Base-by-base conservation (phyloP, 2,329 filamentous ascomycete species). In the Colletotrichum liriopes region DNA sequence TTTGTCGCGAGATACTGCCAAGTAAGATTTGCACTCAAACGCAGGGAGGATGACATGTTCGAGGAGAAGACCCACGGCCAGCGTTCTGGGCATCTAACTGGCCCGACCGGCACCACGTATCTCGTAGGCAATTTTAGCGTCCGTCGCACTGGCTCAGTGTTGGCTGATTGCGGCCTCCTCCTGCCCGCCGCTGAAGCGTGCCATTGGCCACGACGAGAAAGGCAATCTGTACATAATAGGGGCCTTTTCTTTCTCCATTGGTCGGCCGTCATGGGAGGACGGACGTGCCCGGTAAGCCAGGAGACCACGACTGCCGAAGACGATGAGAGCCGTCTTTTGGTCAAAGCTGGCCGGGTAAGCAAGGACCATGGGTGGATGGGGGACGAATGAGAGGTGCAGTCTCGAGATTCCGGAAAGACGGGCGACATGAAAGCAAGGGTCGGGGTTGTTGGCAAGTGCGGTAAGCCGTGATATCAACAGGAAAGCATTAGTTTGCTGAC, bases 21-120 rank as follows among this genome's bases (percentile, higher is more conserved):
- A 35, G 37, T 60, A 23, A 52, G 49, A 58, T 54, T 60, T 54
- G 54, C 49, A 35, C 4, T 51, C 62, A 18, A 47, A 71, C 54
- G 71, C 67, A 71, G 67, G 67, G 67, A 71, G 66, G 56, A 62
- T 32, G 39, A 51, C 43, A 58, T 41, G 67, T 70, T 59, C 18
- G 67, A 71, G 67, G 56, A n/a, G n/a, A 35, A 71, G 37, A 47
- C 56, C 41, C 37, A 35, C 43, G 26, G 32, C n/a, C 20, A 20
- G 14, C 32, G 55, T 49, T n/a, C 23, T 37, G 39, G 56, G 16
- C 18, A 37, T 61, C n/a, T 63, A 55, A 73, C 37, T 71, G 67
- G 71, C 39, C 51, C 37, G 29, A 8, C 29, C 39, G 18, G 35
- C 60, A 60, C 54, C 64, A 63, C 32, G 58, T 68, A 47, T 61